phyloP scores from a whole-genome alignment of 257 asterid species.

The Solanum paucissectum region DNA sequence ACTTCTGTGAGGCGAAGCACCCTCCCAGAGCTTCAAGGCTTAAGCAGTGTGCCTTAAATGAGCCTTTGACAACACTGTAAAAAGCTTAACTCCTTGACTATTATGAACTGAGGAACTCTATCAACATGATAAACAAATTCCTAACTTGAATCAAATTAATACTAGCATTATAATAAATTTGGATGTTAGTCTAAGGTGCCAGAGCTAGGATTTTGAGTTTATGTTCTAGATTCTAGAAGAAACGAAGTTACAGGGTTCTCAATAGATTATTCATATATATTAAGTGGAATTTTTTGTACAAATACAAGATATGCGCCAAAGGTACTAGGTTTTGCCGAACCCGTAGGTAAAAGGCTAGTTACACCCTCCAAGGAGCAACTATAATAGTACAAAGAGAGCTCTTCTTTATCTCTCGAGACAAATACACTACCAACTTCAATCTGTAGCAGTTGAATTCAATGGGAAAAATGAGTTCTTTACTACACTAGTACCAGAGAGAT shows the following conservation, averaged over 20 bases:
- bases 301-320: not conserved
- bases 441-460: not conserved
- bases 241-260: not conserved
- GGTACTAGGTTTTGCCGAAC: not conserved
- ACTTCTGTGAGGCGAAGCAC: not conserved
- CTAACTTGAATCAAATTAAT: not conserved
- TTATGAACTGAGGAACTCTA: not conserved
- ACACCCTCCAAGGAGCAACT: not conserved
- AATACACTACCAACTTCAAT: not conserved
- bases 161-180: not conserved
- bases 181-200: not conserved
- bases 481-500: not conserved
- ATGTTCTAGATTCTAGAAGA: not conserved
- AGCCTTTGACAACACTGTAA: not conserved
- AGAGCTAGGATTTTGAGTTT: not conserved
- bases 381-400: not conserved
- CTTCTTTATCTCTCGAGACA: not conserved
- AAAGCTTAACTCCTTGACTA: not conserved
- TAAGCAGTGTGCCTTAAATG: not conserved
- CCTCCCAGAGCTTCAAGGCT: not conserved
- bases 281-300: not conserved
- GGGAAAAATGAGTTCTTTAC: not conserved
- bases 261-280: not conserved
- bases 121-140: not conserved
- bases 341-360: not conserved